phyloP scores from a whole-genome alignment of 495 filamentous ascomycete species.

The Jackrogersella multiformis region DNA sequence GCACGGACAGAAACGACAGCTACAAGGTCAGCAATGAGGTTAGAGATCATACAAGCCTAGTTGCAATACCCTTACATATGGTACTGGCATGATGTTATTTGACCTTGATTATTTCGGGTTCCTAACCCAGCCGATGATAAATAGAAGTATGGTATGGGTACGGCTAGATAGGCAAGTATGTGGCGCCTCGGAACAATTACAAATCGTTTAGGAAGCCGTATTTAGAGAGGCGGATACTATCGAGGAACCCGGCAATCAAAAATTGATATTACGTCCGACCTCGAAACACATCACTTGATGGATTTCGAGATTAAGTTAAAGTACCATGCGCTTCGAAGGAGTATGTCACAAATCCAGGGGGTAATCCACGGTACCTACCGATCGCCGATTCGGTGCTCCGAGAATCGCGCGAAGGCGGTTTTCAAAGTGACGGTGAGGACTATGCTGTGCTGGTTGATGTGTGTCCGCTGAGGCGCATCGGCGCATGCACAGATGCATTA shows the following conservation, averaged over 20 bases:
- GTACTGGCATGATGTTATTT: too few relatives aligned
- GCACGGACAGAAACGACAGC: not conserved
- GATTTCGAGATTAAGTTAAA: not conserved
- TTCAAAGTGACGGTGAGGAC: conserved; percentile 6
- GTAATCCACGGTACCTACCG: not conserved
- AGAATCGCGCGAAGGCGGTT: not conserved
- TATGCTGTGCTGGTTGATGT: not conserved
- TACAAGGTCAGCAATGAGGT: not conserved
- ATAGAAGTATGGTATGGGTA: too few relatives aligned
- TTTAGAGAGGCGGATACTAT: not conserved
- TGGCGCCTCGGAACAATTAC: too few relatives aligned
- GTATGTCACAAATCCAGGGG: not conserved
- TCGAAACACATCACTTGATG: not conserved
- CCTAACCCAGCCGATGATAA: too few relatives aligned
- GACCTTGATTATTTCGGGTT: too few relatives aligned
- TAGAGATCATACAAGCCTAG: too few relatives aligned
- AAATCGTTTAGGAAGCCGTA: too few relatives aligned
- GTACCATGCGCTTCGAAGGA: not conserved
- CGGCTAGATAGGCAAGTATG: too few relatives aligned
- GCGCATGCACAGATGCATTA: too few relatives aligned
- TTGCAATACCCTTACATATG: too few relatives aligned
- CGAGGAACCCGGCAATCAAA: not conserved
- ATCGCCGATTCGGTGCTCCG: not conserved
- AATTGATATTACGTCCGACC: not conserved
- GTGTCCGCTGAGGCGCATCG: conserved; percentile 2